phyloP scores from a whole-genome alignment of 805 yeast genomes.

The Metschnikowia arizonensis region DNA sequence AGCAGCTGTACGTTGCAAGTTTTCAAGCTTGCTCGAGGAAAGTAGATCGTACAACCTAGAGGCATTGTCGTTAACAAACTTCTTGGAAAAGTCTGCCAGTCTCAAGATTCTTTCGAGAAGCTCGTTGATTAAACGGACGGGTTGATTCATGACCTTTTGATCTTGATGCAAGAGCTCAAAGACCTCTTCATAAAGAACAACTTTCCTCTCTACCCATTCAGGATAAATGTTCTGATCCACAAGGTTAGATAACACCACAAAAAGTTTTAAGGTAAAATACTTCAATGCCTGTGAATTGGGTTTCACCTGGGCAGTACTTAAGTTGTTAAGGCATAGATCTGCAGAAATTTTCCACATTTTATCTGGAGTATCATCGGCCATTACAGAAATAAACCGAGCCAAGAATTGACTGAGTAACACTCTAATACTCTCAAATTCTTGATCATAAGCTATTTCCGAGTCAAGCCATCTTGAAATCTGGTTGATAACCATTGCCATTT shows the following conservation, averaged over 20 bases:
- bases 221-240: slow-evolving; percentile 2
- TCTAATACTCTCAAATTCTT: slow-evolving; percentile 48
- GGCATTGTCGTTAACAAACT: slow-evolving; percentile 27
- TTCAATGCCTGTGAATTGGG: slow-evolving; percentile 41
- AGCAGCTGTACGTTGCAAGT: slow-evolving; percentile 43
- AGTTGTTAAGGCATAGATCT: slow-evolving; percentile 41
- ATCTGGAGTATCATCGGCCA: slow-evolving; percentile 22
- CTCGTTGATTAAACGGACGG: slow-evolving; percentile 29
- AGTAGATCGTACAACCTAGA: slow-evolving; percentile 35
- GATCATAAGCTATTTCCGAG: slow-evolving; percentile 57
- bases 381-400: slow-evolving; percentile 17
- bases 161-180: slow-evolving; percentile 40
- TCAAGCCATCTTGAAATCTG: slow-evolving; percentile 57
- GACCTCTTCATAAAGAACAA: slow-evolving; percentile 39
- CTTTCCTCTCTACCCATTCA: slow-evolving; percentile 29
- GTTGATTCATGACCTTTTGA: slow-evolving; percentile 11
- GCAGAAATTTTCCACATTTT: slow-evolving; percentile 35
- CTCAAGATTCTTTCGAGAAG: slow-evolving; percentile 23
- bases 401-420: slow-evolving; percentile 49
- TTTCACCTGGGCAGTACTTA: slow-evolving; percentile 39
- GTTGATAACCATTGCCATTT: slow-evolving; percentile 58
- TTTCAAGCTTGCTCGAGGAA: slow-evolving; percentile 17
- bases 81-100: slow-evolving; percentile 26
- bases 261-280: slow-evolving; percentile 44
- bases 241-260: slow-evolving; percentile 22